These are phyloP conservation scores for Suillus plorans DNA, from an alignment of 768 basidiomycete genomes.

Conservation along the genomic window DNA sequence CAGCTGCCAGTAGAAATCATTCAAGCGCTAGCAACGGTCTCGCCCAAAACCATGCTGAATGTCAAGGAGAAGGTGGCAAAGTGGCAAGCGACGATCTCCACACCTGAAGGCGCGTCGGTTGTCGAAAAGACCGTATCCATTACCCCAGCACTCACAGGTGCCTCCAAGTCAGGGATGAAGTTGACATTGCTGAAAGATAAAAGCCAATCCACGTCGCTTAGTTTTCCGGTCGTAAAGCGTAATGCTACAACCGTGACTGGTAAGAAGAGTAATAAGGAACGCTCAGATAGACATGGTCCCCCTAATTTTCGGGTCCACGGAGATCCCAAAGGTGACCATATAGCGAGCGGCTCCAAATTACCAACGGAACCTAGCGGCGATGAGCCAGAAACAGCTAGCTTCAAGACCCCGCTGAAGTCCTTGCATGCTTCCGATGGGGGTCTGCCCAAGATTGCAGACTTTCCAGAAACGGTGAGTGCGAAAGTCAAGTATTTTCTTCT, in stretches of 20 bases:
- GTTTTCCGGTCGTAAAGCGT: conserved; percentile 46
- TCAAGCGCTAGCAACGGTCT: conserved; percentile 14
- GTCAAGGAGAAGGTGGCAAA: conserved; percentile 36
- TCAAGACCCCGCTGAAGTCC: conserved; percentile 6
- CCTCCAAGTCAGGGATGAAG: conserved; percentile 12
- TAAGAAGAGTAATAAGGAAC: conserved; percentile 22
- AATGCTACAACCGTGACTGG: conserved; percentile 18
- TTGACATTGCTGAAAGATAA: conserved; percentile 10
- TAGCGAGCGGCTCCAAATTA: conserved; percentile 15
- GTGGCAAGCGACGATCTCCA: conserved; percentile 33
- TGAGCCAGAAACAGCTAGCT: conserved; percentile 3
- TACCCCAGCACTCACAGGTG: not conserved
- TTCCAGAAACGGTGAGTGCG: conserved; percentile 38
- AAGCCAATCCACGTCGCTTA: conserved; percentile 30
- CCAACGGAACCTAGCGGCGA: conserved; percentile 7
- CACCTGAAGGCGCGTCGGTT: conserved; percentile 9
- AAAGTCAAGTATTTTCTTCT: conserved; percentile 6
- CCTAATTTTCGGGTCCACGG: conserved; percentile 7
- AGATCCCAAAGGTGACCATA: conserved; percentile 12
- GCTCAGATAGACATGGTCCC: conserved; percentile 1
- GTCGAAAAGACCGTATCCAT: conserved; percentile 9
- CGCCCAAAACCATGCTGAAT: conserved; percentile 25
- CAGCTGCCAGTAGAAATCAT: conserved; percentile 6
- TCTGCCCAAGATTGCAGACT: conserved; percentile 30
- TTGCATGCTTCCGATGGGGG: conserved; percentile 9